A percentile compares a stretch with the other conserved stretches of the same genome.
Conservation (phyloP, 179 eudicot species). For the Carnegiea gigantea region DNA sequence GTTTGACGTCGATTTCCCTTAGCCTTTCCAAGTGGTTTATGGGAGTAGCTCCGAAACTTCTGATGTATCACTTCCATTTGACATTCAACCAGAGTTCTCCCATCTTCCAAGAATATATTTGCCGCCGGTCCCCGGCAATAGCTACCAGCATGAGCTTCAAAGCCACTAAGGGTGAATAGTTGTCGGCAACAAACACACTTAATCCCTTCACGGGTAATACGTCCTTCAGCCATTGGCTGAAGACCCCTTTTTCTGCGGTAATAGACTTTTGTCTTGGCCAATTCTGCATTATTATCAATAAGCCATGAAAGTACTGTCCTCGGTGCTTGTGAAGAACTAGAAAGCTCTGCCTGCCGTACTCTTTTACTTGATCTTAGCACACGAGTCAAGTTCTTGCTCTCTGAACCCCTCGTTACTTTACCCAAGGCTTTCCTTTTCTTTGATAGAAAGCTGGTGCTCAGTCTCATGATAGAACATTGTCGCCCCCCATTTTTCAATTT, state of each 20-base stretch:
- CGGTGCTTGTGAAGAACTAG: slow-evolving; percentile 49
- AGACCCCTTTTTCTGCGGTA: slow-evolving; percentile 35
- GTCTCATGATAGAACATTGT: slow-evolving; percentile 1
- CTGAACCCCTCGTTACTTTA: slow-evolving; percentile 24
- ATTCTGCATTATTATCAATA: slow-evolving; percentile 67
- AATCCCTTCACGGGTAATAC: slow-evolving; percentile 66
- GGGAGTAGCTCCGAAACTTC: slow-evolving; percentile 11
- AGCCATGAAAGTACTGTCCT: slow-evolving; percentile 77
- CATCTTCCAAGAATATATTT: slow-evolving; percentile 70
- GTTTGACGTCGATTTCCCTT: slow-evolving; percentile 26
- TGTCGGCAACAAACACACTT: slow-evolving; percentile 70
- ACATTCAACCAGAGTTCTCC: slow-evolving; percentile 71
- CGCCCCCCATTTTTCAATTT: neutral
- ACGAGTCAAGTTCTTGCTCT: slow-evolving; percentile 22
- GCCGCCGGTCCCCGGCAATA: slow-evolving; percentile 49
- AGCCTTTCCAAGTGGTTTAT: slow-evolving; percentile 25
- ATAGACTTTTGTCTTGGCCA: slow-evolving; percentile 59
- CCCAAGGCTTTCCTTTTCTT: slow-evolving; percentile 39
- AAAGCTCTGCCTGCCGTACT: slow-evolving; percentile 39
- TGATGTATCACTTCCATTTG: slow-evolving; percentile 51
- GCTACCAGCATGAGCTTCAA: slow-evolving; percentile 85
- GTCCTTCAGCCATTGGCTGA: slow-evolving; percentile 47
- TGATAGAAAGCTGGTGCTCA: slow-evolving; percentile 18
- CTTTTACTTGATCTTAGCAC: slow-evolving; percentile 60
- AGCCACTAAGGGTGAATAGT: slow-evolving; percentile 52